A percentile compares a stretch with the other conserved stretches of the same genome.
phyloP scores from a whole-genome alignment of 305 asterid genomes.

The Fraxinus baroniana region DNA sequence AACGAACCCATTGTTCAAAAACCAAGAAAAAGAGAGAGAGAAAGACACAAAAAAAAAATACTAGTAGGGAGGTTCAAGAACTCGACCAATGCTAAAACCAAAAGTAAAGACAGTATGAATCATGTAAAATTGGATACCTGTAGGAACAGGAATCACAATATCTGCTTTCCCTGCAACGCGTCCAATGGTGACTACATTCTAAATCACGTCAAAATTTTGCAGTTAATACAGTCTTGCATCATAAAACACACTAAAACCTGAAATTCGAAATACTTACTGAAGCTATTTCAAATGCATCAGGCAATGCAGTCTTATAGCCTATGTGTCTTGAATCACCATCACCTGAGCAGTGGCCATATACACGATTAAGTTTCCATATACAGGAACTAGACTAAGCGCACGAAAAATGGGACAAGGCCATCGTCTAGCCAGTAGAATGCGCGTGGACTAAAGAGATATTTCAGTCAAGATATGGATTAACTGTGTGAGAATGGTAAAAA shows the following conservation, averaged over 20 bases:
- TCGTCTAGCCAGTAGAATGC: neutral
- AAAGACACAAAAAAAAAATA: neutral
- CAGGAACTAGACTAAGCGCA: neutral
- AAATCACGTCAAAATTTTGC: slow-evolving; percentile 20
- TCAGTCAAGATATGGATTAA: neutral
- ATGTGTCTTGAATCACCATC: slow-evolving; percentile 82
- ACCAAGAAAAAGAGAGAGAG: neutral
- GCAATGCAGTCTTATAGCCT: slow-evolving; percentile 66
- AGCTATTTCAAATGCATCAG: slow-evolving; percentile 63
- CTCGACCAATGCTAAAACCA: neutral
- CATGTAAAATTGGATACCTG: slow-evolving; percentile 44
- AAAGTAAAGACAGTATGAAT: neutral
- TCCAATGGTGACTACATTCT: slow-evolving; percentile 70
- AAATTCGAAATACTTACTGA: slow-evolving; percentile 45
- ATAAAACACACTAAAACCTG: neutral
- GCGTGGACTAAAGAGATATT: neutral
- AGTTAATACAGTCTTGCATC: neutral
- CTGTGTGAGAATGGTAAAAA: neutral
- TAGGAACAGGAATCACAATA: slow-evolving; percentile 78
- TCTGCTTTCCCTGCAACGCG: slow-evolving; percentile 69
- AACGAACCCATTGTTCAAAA: neutral
- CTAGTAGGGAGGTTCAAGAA: neutral
- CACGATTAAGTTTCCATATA: neutral
- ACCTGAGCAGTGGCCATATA: slow-evolving; percentile 38
- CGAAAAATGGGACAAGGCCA: neutral